Base-by-base conservation (phyloP, 2,329 filamentous ascomycete genomes). In the Colletotrichum tabaci region DNA sequence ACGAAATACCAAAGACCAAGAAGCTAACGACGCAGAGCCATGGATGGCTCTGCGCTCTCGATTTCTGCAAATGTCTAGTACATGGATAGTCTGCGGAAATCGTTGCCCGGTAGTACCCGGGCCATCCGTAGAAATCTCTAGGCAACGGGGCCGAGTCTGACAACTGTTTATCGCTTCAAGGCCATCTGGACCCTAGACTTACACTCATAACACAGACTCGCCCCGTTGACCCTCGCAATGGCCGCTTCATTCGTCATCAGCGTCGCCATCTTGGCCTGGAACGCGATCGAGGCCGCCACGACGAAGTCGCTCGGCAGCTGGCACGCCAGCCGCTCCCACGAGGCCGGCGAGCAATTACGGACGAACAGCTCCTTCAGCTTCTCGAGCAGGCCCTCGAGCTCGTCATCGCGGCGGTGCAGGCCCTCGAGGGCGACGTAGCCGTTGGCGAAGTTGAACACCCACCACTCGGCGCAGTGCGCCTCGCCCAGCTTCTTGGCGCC, bases 161-260 rank as follows among this genome's bases (percentile, higher is more conserved):
- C n/a, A n/a, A n/a, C n/a, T 61, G 2, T 26, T 52, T 21, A 62
- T 42, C 47, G 21, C 35, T 62, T 62, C 60, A 62, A 15, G 26
- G 60, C 66, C 23, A 26, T 40, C 57, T 71, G 67, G 7, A 71
- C 67, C 57, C 67, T 71, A 13, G 64, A 57, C 64, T 71, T 71
- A 38, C 67, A 71, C 64, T 71, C 67, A 30, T 71, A 71, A 57
- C 67, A 71, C 64, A 71, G 13, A 13, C 64, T 67, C 42, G 67
- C 57, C 23, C 66, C 64, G 16, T 57, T 67, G 1, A 71, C 67
- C 64, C 67, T 57, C 35, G n/a, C 63, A 35, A 71, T 67, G 15
- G 67, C 67, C 56, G 67, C 67, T 35, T 71, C 67, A 35, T 62
- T 67, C 10, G 67, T 50, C 44, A 62, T 44, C 18, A 71, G 42